Conservation (phyloP, 306 rosid species). For the Vigna mungo region DNA sequence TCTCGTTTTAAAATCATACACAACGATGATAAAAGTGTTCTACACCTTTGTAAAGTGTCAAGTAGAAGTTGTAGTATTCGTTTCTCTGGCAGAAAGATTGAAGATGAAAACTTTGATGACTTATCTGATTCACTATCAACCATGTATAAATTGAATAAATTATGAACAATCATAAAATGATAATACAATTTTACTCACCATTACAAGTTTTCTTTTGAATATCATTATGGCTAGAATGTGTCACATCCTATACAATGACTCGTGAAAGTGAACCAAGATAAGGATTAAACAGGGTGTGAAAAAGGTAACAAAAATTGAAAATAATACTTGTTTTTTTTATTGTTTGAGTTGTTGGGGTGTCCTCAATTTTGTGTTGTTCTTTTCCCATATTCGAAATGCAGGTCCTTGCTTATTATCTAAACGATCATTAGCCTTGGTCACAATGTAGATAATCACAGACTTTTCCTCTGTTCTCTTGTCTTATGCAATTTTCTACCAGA, state of each 20-base stretch:
- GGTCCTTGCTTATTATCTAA: constrained; percentile 45
- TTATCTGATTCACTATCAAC: constrained; percentile 44
- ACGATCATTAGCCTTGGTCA: constrained; percentile 42
- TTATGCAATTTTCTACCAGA: constrained; percentile 48
- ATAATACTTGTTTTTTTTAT: constrained; percentile 42
- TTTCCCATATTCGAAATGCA: constrained; percentile 53
- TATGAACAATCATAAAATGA: not conserved
- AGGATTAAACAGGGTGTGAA: not conserved
- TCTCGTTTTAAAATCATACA: not conserved
- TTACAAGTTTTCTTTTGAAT: constrained; percentile 42
- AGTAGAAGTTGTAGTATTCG: constrained; percentile 65
- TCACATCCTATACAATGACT: constrained; percentile 48
- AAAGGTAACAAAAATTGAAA: not conserved
- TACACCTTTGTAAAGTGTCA: constrained; percentile 70
- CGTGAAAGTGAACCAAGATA: constrained; percentile 19
- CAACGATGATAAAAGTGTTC: not conserved
- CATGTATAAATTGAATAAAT: constrained; percentile 25
- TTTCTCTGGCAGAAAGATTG: constrained; percentile 57
- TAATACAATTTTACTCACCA: constrained; percentile 33
- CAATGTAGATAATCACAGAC: constrained; percentile 59
- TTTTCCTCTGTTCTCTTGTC: constrained; percentile 60
- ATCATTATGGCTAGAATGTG: constrained; percentile 38
- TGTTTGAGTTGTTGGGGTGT: constrained; percentile 43
- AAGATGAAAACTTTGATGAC: constrained; percentile 44
- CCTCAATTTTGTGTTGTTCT: constrained; percentile 50